A percentile compares a stretch with the other conserved stretches of the same genome.
Conservation (phyloP, 257 asterid genomes). For the Ehretia macrophylla region DNA sequence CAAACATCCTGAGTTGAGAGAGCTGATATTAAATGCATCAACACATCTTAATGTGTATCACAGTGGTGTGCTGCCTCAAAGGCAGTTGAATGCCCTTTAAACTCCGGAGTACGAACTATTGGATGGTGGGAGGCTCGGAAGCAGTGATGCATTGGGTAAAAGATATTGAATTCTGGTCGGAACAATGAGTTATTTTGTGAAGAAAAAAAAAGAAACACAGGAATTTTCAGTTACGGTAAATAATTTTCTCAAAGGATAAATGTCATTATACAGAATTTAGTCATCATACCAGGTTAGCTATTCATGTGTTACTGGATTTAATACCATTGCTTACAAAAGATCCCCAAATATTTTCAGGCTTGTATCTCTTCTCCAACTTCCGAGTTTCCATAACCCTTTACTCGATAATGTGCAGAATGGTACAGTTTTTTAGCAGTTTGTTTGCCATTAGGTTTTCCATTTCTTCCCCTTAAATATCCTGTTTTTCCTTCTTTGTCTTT, state of each 20-base stretch:
- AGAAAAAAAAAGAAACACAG: too few species aligned
- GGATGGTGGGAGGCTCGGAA: too few species aligned
- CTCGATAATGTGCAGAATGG: not conserved
- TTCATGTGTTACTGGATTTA: not conserved
- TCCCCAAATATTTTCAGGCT: too few species aligned
- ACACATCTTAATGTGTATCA: slow-evolving; percentile 62
- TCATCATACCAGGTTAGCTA: not conserved
- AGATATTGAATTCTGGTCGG: not conserved
- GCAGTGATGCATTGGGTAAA: not conserved
- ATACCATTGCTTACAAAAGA: too few species aligned
- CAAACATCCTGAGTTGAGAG: slow-evolving; percentile 58
- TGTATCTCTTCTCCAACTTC: not conserved
- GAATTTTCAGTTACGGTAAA: too few species aligned
- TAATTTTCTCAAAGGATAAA: too few species aligned
- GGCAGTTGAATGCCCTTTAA: slow-evolving; percentile 23
- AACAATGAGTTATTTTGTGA: too few species aligned
- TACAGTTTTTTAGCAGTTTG: not conserved
- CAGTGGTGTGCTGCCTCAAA: slow-evolving; percentile 55
- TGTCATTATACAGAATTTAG: too few species aligned
- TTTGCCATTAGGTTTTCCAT: not conserved
- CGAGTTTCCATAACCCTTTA: not conserved
- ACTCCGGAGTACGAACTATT: too few species aligned
- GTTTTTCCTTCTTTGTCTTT: too few species aligned
- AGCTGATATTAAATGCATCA: slow-evolving; percentile 46
- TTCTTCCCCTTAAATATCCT: not conserved